phyloP scores from a whole-genome alignment of 202 grass and related monocot species.

The Thinopyrum obtusiflorum region DNA sequence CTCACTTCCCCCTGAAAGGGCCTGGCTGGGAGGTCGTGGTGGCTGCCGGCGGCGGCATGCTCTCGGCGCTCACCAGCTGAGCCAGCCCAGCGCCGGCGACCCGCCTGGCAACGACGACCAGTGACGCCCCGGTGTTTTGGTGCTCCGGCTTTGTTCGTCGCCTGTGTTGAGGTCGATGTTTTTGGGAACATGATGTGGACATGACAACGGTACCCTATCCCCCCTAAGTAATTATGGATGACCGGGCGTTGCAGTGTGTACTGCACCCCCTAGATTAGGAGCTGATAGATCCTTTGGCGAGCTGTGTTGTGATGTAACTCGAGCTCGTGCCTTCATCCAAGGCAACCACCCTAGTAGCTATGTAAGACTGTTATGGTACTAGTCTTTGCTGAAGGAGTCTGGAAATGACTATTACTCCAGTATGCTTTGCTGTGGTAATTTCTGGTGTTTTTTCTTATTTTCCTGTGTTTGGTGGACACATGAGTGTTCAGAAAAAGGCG shows the following conservation, averaged over 20 bases:
- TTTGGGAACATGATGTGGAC: not conserved
- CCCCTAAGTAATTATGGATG: not conserved
- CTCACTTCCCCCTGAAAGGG: constrained; percentile 59
- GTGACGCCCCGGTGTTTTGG: not conserved
- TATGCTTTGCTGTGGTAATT: not conserved
- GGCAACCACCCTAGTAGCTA: not conserved
- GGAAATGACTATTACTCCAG: not conserved
- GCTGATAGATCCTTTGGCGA: constrained; percentile 7
- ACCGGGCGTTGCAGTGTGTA: not conserved
- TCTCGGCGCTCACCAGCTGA: constrained; percentile 74
- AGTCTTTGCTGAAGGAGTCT: not conserved
- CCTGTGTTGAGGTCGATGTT: not conserved
- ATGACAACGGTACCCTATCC: not conserved
- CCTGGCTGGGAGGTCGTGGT: constrained; percentile 97
- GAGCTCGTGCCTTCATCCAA: not conserved
- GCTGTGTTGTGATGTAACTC: not conserved
- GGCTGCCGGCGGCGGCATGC: constrained; percentile 52
- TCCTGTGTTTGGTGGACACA: too few relatives aligned
- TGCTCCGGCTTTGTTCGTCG: constrained; percentile 1
- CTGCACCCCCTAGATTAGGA: constrained; percentile 12
- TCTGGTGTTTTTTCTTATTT: not conserved
- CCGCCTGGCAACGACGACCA: not conserved
- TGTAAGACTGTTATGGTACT: not conserved
- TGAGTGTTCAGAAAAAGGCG: not conserved
- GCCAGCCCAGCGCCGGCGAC: not conserved